Evolutionary conservation across 2,329 filamentous ascomycete genomes (phyloP), one percentile per base, ranked within the genome.

Genomic region (Aspergillus hiratsukae): DNA sequence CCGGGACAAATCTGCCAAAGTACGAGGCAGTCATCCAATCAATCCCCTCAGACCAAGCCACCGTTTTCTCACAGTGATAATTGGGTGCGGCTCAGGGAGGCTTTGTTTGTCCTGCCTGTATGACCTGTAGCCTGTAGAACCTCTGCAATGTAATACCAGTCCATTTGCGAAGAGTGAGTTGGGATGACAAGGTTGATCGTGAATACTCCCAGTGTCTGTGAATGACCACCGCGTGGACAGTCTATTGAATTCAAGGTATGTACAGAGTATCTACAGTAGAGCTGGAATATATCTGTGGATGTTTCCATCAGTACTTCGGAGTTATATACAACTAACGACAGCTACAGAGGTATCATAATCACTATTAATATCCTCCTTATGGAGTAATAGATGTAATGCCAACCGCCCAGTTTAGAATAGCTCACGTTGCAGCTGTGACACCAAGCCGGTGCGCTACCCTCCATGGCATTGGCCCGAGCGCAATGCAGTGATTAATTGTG

Each of bases 81-180:
- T 63, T 64, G 62, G 62, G 59, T 64, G 62, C 62, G 62, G 62
- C 62, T 64, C 62, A 53, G 21, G 61, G 50, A 43, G 54, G 40
- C 58, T 55, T 50, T 56, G 53, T 57, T 55, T 59, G 55, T 49
- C 21, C 40, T 21, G 23, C 27, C 46, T 45, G 51, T 53, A 43
- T 14, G 14, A 53, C 51, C 51, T n/a, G 11, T 21, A 5, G 9
- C 25, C 5, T 35, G 40, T 48, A 11, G 17, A 27, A 48, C 14
- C 17, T 37, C 14, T 37, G 31, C 31, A 37, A 17, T 14, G 14
- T 37, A 17, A 17, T 37, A 17, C 31, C 14, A 17, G 31, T 37
- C 31, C 31, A 7, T 37, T n/a, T 37, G 5, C 14, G 3, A 37
- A 37, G 31, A 7, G 5, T 37, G 5, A 5, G 31, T 37, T 37